Conservation (phyloP, 2,329 filamentous ascomycete genomes). For the Sporothrix euskadiensis region DNA sequence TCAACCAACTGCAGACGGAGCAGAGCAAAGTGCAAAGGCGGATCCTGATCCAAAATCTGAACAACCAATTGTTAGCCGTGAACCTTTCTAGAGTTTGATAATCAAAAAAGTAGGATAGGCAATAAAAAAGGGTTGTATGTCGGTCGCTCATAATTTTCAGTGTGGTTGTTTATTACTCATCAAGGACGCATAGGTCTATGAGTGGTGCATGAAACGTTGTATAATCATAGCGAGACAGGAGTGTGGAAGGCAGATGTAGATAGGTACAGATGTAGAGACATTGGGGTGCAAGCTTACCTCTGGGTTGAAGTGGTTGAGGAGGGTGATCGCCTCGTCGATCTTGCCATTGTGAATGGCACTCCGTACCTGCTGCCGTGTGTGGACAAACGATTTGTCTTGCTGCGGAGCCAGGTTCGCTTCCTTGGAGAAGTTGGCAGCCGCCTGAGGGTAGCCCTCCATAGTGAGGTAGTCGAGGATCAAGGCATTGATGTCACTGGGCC, state of each 20-base stretch:
- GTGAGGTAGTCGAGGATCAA: constrained; percentile 96
- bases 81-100: constrained; percentile 18
- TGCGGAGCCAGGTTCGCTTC: constrained; percentile 84
- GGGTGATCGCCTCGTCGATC: constrained; percentile 80
- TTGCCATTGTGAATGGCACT: constrained; percentile 82
- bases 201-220: constrained; percentile 99
- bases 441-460: constrained; percentile 89
- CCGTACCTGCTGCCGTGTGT: constrained; percentile 77
- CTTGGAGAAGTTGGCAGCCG: constrained; percentile 87
- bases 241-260: too few species aligned
- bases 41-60: constrained; percentile 83
- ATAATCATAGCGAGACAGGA: constrained; percentile 77
- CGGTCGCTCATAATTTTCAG: constrained; percentile 64
- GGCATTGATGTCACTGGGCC: constrained; percentile 82
- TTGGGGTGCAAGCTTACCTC: constrained; percentile 65
- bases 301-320: constrained; percentile 85
- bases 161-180: constrained; percentile 74
- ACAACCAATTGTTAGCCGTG: constrained; percentile 37
- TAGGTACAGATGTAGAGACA: too few species aligned
- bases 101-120: background rate
- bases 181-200: constrained; percentile 86
- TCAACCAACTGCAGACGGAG: constrained; percentile 91
- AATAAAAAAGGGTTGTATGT: constrained; percentile 17
- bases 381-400: constrained; percentile 71
- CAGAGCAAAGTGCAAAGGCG: constrained; percentile 82